These are phyloP conservation scores for Pachyrhizus erosus DNA, from an alignment of 306 rosid species.

Conservation along the genomic window DNA sequence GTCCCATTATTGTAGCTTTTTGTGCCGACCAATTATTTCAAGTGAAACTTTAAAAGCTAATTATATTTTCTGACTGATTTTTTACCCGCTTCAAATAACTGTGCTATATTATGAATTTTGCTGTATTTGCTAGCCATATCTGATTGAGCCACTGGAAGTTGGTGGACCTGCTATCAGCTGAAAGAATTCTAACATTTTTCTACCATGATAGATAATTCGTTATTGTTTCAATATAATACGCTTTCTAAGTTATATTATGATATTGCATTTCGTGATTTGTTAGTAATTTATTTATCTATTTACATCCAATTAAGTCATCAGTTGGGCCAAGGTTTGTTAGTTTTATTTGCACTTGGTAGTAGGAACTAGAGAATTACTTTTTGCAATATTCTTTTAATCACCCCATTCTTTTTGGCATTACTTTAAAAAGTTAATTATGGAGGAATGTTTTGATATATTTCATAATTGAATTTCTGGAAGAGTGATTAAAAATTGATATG, in stretches of 20 bases:
- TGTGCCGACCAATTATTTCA: constrained; percentile 54
- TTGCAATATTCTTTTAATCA: too few relatives aligned
- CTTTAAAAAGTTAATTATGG: too few relatives aligned
- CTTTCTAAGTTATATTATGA: not conserved
- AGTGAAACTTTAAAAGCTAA: constrained; percentile 46
- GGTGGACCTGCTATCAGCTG: constrained; percentile 15
- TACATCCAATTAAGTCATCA: too few relatives aligned
- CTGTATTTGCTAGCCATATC: constrained; percentile 12
- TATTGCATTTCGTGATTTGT: not conserved
- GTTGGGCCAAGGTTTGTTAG: too few relatives aligned
- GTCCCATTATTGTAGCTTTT: constrained; percentile 69
- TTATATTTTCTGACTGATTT: constrained; percentile 35
- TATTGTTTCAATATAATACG: constrained; percentile 13
- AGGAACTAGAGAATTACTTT: too few relatives aligned
- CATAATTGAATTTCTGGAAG: too few relatives aligned
- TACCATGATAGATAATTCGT: not conserved
- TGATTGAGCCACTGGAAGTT: constrained; percentile 13
- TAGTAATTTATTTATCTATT: not conserved
- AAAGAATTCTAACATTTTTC: constrained; percentile 18
- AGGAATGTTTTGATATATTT: too few relatives aligned
- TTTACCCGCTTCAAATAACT: constrained; percentile 34
- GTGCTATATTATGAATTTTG: constrained; percentile 28
- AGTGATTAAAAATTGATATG: too few relatives aligned
- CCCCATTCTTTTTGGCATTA: too few relatives aligned
- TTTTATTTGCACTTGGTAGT: too few relatives aligned